Base-by-base conservation (phyloP, 108 stramenopile genomes). In the Nitzschia sp. region DNA sequence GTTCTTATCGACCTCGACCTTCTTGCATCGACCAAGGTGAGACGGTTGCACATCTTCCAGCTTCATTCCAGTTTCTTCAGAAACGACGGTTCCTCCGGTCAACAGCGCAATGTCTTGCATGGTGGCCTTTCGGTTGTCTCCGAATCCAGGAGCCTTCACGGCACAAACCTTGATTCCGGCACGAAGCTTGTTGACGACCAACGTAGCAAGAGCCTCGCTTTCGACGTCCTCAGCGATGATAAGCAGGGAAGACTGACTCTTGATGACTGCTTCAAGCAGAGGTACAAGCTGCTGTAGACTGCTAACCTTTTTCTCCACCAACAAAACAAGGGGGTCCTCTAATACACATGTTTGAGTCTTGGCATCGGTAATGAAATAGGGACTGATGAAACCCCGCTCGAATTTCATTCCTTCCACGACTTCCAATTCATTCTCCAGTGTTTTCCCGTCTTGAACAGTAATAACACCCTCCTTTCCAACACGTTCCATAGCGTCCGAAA, bases 381-480 rank as follows among this genome's bases (percentile, higher is more conserved):
- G 99, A 71, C 97, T 97, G 79, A 99, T 99, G 86, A 83, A 99
- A 32, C 99, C 99, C 13, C 99, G 90, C 64, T 99, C 99, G 75
- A 99, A 99, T 74, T 94, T 96, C 99, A 99, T 98, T 34, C 99
- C 99, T 82, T 99, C 99, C 42, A 99, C 98, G 59, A 98, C 98
- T 72, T 99, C 98, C 45, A 99, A 85, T 80, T 98, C 99, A 83
- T 99, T 96, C 63, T 98, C 91, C 59, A 99, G 73, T 13, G 99
- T 99, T 91, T 98, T 98, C 13, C 99, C 99, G 78, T 99, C 99
- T 84, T 98, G 95, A 27, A 98, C 96, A 25, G 99, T 99, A 83
- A 99, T 99, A 65, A 99, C 99, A 49, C 99, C 99, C 77, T 99
- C 99, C 80, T 97, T 98, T 42, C 99, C 99, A 47, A 99, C 99